A percentile compares a stretch with the other conserved stretches of the same genome.
These are phyloP conservation scores for Clohesyomyces aquaticus DNA, from an alignment of 495 filamentous ascomycete genomes.

Conservation along the genomic window DNA sequence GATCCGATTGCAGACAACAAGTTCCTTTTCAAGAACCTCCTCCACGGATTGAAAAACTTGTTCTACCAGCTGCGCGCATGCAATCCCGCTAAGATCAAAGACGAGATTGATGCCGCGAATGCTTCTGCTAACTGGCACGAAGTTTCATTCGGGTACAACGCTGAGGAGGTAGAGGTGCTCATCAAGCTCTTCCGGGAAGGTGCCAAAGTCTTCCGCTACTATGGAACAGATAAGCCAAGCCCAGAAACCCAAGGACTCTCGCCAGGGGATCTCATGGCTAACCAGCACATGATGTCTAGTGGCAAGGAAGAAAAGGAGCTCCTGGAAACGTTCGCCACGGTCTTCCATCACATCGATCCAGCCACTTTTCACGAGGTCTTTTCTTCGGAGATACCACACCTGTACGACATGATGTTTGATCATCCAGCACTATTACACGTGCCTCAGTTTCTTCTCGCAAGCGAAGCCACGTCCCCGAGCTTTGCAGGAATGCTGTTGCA, in stretches of 20 bases:
- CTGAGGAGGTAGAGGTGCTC: slow-evolving; percentile 94
- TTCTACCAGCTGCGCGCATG: slow-evolving; percentile 93
- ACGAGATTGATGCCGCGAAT: slow-evolving; percentile 68
- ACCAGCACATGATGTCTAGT: slow-evolving; percentile 88
- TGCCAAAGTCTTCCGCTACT: slow-evolving; percentile 93
- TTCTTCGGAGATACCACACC: slow-evolving; percentile 90
- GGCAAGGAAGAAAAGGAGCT: slow-evolving; percentile 97
- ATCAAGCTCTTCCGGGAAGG: slow-evolving; percentile 97
- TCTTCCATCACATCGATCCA: slow-evolving; percentile 98
- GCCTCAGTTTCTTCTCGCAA: slow-evolving; percentile 96
- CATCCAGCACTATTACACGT: slow-evolving; percentile 92
- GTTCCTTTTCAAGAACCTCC: slow-evolving; percentile 96
- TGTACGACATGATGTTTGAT: slow-evolving; percentile 98
- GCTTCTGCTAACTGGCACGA: slow-evolving; percentile 92
- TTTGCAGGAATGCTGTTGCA: slow-evolving; percentile 98
- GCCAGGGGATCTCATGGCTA: slow-evolving; percentile 85
- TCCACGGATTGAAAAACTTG: slow-evolving; percentile 95
- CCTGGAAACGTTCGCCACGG: slow-evolving; percentile 94
- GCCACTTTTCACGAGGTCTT: slow-evolving; percentile 99
- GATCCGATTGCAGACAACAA: slow-evolving; percentile 98
- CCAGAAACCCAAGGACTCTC: slow-evolving; percentile 75
- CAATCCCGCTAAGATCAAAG: slow-evolving; percentile 62
- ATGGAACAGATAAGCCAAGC: slow-evolving; percentile 80
- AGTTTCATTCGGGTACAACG: slow-evolving; percentile 94
- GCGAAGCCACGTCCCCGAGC: slow-evolving; percentile 93